A percentile compares a stretch with the other conserved stretches of the same genome.
These are phyloP conservation scores for Microsporum canis DNA, from an alignment of 2,329 filamentous ascomycete genomes.

Conservation along the genomic window DNA sequence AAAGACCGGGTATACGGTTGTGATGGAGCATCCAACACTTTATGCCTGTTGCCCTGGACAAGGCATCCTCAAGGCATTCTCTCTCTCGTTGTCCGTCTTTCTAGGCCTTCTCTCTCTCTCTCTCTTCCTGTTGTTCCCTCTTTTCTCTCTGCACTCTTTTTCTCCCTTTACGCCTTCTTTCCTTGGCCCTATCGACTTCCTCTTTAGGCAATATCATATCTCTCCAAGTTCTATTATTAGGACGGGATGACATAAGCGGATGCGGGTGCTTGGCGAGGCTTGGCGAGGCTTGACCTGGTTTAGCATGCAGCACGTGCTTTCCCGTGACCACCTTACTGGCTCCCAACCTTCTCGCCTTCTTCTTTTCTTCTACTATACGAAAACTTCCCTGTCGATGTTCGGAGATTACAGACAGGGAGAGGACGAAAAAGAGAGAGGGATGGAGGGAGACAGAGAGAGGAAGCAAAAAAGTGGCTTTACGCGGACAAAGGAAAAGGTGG, in stretches of 20 bases:
- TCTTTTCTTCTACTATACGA: neutral
- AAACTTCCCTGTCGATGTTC: neutral
- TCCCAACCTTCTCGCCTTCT: neutral
- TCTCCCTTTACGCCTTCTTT: neutral
- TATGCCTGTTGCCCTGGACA: neutral
- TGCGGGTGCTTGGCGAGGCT: neutral
- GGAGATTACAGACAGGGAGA: neutral
- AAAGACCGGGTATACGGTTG: neutral
- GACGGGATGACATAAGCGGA: neutral
- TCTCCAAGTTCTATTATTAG: neutral
- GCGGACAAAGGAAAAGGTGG: neutral
- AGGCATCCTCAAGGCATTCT: conserved; percentile 1
- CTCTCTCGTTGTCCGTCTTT: neutral
- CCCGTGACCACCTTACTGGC: neutral
- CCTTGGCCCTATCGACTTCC: neutral
- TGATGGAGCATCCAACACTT: neutral
- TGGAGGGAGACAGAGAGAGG: neutral
- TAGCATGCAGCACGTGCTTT: neutral
- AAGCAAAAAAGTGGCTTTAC: neutral
- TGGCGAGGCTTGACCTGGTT: neutral
- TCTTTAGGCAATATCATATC: neutral
- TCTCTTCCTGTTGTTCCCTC: neutral
- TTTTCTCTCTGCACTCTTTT: neutral
- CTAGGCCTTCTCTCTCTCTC: neutral
- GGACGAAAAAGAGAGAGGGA: neutral